Base-by-base conservation (phyloP, 2,329 filamentous ascomycete species). In the Neophaeococcomyces aloes region DNA sequence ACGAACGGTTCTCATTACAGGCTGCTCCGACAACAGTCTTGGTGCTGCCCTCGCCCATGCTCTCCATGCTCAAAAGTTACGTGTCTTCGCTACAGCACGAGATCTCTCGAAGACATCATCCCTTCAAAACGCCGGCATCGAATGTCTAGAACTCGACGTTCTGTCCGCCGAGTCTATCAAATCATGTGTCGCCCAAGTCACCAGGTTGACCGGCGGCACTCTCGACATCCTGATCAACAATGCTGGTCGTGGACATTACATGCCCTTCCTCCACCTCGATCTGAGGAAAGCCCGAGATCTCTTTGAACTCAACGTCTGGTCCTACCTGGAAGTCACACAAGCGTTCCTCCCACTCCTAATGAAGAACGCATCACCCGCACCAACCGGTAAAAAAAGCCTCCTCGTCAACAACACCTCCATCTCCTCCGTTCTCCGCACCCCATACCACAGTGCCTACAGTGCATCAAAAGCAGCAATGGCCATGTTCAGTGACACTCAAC, bases 41-140 rank as follows among this genome's bases (percentile, higher is more conserved):
- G 65, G 65, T 19, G 52, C 57, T 15, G 59, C 63, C 3, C 53
- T 69, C 1, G 65, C 55, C 5, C 48, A 57, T 18, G 53, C 48
- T 5, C 66, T 68, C 44, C 60, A 62, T 14, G 44, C 49, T 5
- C 54, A 51, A 15, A 61, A 61, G 10, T 53, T 60, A 15, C 57
- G 56, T 5, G 65, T 70, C 33, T 63, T 65, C 46, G 65, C 64
- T 2, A 65, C 64, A 1, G 59, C 59, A 5, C 62, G 65, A 7
- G 54, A 53, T 29, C 45, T 46, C 7, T 19, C 38, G 15, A 45
- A 46, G 18, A 34, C 51, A 6, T 34, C 35, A 17, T 33, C 23
- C 17, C 30, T 55, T 18, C 27, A 47, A 10, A 41, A 43, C 10
- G 36, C 44, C 3, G 51, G 53, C 3, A 54, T 55, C 18, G 51